phyloP scores from a whole-genome alignment of 306 rosid genomes.

The Castanea mollissima region DNA sequence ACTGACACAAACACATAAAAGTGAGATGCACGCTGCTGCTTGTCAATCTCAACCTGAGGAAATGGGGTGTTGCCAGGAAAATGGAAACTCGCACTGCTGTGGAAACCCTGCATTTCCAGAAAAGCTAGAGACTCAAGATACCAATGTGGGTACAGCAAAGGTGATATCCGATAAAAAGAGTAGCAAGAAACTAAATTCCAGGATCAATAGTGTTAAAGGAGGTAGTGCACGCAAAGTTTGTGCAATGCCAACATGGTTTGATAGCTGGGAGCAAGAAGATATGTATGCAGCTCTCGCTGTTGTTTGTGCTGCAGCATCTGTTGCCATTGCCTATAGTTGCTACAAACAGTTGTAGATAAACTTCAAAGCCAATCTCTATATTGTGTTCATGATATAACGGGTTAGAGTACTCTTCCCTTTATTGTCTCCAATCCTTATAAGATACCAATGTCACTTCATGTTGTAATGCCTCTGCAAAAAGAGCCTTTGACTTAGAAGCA shows the following conservation, averaged over 20 bases:
- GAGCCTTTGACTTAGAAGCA: slow-evolving; percentile 3
- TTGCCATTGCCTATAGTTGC: slow-evolving; percentile 78
- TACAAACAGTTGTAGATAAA: slow-evolving; percentile 57
- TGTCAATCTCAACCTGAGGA: slow-evolving; percentile 29
- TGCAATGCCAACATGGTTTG: slow-evolving; percentile 72
- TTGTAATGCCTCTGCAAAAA: slow-evolving; percentile 1
- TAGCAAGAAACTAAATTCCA: slow-evolving; percentile 33
- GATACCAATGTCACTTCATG: not conserved
- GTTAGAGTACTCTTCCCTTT: not conserved
- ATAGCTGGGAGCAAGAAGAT: slow-evolving; percentile 92
- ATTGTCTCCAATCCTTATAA: not conserved
- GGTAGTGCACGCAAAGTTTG: slow-evolving; percentile 45
- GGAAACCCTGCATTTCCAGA: slow-evolving; percentile 39
- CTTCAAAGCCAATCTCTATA: not conserved
- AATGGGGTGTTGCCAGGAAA: slow-evolving; percentile 60
- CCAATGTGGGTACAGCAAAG: slow-evolving; percentile 38
- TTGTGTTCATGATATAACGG: not conserved
- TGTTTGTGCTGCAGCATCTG: slow-evolving; percentile 77
- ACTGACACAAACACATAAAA: slow-evolving; percentile 21
- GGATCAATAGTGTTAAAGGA: slow-evolving; percentile 52
- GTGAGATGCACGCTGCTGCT: slow-evolving; percentile 5
- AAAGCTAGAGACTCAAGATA: slow-evolving; percentile 30
- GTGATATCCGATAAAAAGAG: slow-evolving; percentile 41
- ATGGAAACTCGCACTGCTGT: slow-evolving; percentile 48
- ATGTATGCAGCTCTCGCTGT: slow-evolving; percentile 81